A percentile compares a stretch with the other conserved stretches of the same genome.
Conservation (phyloP, 2,329 filamentous ascomycete species). For the Phialophora macrospora region DNA sequence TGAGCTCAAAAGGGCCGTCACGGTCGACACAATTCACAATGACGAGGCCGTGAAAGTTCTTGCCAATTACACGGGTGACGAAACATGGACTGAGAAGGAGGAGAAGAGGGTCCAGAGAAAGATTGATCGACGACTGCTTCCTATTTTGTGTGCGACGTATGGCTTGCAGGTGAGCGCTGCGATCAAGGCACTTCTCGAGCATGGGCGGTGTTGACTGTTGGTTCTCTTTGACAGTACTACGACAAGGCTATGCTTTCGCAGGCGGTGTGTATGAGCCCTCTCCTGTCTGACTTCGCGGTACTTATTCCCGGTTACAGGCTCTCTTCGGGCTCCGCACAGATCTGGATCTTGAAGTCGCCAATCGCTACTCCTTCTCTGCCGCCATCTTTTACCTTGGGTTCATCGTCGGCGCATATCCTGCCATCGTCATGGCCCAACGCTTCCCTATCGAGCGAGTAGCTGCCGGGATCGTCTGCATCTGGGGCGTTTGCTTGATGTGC, state of each 20-base stretch:
- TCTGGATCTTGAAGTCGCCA: conserved; percentile 47
- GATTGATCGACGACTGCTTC: conserved; percentile 53
- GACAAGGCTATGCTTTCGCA: conserved; percentile 57
- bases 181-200: conserved; percentile 41
- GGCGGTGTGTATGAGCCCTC: conserved; percentile 47
- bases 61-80: conserved; percentile 23
- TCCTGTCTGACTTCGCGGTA: background rate
- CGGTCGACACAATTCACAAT: conserved; percentile 30
- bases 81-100: conserved; percentile 27
- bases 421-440: conserved; percentile 71
- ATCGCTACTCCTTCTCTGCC: conserved; percentile 47
- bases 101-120: conserved; percentile 29
- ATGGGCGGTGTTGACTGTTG: background rate
- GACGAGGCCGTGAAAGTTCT: conserved; percentile 35
- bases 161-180: conserved; percentile 42
- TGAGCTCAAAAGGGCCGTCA: conserved; percentile 24
- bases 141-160: conserved; percentile 58
- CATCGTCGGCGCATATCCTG: conserved; percentile 73
- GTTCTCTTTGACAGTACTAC: conserved; percentile 9
- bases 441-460: conserved; percentile 68
- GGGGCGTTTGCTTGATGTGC: conserved; percentile 69
- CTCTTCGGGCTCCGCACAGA: conserved; percentile 52
- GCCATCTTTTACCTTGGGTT: conserved; percentile 72
- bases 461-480: conserved; percentile 66
- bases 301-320: conserved; percentile 40